Percentiles rank a stretch among this genome's conserved stretches.
These are phyloP conservation scores for Verbascum thapsus DNA, from an alignment of 257 asterid species.

Conservation along the genomic window DNA sequence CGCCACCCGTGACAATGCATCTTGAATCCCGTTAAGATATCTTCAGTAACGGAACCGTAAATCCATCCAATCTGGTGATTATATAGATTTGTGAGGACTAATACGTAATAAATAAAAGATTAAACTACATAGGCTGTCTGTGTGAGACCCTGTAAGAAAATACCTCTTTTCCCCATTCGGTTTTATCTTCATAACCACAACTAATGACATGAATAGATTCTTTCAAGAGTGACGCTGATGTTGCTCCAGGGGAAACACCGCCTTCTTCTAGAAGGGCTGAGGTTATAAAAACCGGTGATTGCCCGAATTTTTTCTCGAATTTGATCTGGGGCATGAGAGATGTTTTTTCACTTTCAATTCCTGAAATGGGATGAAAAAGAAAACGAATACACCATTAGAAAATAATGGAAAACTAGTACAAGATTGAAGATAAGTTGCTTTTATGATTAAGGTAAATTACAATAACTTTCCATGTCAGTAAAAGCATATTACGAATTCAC, in stretches of 20 bases:
- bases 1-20: slow-evolving; percentile 63
- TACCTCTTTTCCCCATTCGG: slow-evolving; percentile 86
- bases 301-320: slow-evolving; percentile 67
- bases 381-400: not conserved
- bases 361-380: slow-evolving; percentile 29
- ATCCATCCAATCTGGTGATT: slow-evolving; percentile 47
- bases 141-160: no score
- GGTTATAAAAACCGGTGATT: slow-evolving; percentile 62
- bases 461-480: no score
- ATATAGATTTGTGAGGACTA: not conserved
- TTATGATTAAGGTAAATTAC: not conserved
- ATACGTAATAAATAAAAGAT: not conserved
- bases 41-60: slow-evolving; percentile 56
- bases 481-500: no score
- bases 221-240: slow-evolving; percentile 64
- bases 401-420: not conserved
- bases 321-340: slow-evolving; percentile 61
- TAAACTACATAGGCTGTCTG: no score
- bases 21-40: slow-evolving; percentile 51
- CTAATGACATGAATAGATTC: slow-evolving; percentile 71
- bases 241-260: slow-evolving; percentile 57
- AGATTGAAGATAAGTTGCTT: not conserved
- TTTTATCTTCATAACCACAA: slow-evolving; percentile 72
- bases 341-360: slow-evolving; percentile 50
- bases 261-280: slow-evolving; percentile 65